These are phyloP conservation scores for Suhomyces canberraensis DNA, from an alignment of 805 yeast species.

Conservation along the genomic window DNA sequence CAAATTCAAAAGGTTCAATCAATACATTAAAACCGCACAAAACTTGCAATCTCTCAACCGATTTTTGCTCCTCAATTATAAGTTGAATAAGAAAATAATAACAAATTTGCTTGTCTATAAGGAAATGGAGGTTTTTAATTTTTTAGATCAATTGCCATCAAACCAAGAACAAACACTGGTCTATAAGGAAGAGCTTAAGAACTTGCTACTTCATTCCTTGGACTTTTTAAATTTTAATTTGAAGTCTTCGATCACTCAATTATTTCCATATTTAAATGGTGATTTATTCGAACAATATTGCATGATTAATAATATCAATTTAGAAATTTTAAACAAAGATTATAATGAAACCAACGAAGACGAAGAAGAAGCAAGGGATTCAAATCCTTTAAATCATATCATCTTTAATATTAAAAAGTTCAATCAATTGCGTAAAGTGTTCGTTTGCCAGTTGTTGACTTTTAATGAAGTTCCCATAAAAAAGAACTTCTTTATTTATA, in stretches of 20 bases:
- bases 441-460: constrained; percentile 38
- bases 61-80: constrained; percentile 32
- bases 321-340: constrained; percentile 14
- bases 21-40: constrained; percentile 22
- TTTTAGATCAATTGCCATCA: constrained; percentile 5
- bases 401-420: constrained; percentile 21
- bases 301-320: constrained; percentile 31
- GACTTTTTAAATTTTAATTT: constrained; percentile 27
- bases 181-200: constrained; percentile 10
- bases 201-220: constrained; percentile 24
- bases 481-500: constrained; percentile 30
- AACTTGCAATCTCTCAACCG: constrained; percentile 22
- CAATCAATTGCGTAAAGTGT: constrained; percentile 34
- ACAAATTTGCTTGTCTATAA: constrained; percentile 28
- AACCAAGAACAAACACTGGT: neutral
- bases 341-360: constrained; percentile 4
- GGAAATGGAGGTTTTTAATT: constrained; percentile 27
- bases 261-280: constrained; percentile 36
- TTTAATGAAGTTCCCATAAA: constrained; percentile 26
- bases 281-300: constrained; percentile 38
- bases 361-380: constrained; percentile 7
- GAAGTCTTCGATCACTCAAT: constrained; percentile 23
- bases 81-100: constrained; percentile 35
- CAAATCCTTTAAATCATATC: constrained; percentile 6
- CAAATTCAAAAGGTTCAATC: constrained; percentile 21